These are phyloP conservation scores for Astrothelium macrocarpum DNA, from an alignment of 495 filamentous ascomycete species.

Conservation along the genomic window DNA sequence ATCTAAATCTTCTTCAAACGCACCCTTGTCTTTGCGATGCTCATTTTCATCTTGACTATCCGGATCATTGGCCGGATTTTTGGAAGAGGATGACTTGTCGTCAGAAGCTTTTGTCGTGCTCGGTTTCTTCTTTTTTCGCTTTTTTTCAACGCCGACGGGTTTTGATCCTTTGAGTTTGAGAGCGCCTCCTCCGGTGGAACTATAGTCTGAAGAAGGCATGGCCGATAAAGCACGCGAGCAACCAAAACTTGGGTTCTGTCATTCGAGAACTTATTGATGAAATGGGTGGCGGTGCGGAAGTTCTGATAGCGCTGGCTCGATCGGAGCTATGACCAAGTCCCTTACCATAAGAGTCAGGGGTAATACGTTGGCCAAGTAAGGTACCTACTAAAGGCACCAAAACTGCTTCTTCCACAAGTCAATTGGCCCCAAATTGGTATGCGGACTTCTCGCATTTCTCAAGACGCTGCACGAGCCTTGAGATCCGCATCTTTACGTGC, in stretches of 20 bases:
- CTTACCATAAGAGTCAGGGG: neutral
- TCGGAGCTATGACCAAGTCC: neutral
- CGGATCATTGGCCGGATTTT: conserved; percentile 8
- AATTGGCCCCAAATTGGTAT: neutral
- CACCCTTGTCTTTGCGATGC: conserved; percentile 19
- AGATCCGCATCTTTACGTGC: neutral
- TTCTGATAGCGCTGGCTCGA: neutral
- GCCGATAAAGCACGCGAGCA: neutral
- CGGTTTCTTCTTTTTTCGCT: conserved; percentile 57
- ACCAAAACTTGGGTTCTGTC: neutral
- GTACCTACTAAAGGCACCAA: no score
- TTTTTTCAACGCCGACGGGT: conserved; percentile 45
- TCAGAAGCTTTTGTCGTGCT: conserved; percentile 30
- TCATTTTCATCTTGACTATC: conserved; percentile 27
- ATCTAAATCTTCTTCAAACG: conserved; percentile 18
- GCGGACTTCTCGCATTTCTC: conserved; percentile 3
- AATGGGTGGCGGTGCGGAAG: no score
- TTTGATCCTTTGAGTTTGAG: conserved; percentile 74
- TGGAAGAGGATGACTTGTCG: conserved; percentile 19
- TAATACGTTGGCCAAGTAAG: no score
- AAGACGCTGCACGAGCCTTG: conserved; percentile 3
- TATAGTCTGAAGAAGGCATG: conserved; percentile 62
- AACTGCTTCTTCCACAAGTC: neutral
- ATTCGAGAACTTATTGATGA: neutral
- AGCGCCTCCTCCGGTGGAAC: conserved; percentile 49